Base-by-base conservation (phyloP, 192 early-diverging fungal genomes). In the Coemansia sp. region DNA sequence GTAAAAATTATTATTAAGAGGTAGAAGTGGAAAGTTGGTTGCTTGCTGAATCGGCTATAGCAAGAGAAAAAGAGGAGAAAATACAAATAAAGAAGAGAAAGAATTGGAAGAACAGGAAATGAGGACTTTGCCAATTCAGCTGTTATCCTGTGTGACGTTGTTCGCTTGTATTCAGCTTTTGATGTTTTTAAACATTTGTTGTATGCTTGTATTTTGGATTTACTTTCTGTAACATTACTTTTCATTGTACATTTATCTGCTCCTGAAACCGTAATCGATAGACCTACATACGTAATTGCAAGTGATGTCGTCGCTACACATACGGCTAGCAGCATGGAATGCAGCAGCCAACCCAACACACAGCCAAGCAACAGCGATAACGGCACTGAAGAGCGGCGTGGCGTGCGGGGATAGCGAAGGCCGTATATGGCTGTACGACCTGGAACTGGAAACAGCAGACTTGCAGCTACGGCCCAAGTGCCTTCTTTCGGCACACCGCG, bases 341-440 rank as follows among this genome's bases (percentile, higher is more conserved):
- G 71, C 58, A 34, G 55, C 71, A 20, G 71, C 64, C 25, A 61
- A 79, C 48, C 72, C 72, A 9, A 75, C 79, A 6, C 37, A 33
- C 13, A 59, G 64, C n/a, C 62, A 34, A 27, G 72, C 66, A 11
- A 75, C 78, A 5, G 68, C 68, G n/a, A 50, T 61, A 3, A 55
- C 66, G 0, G 68, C 59, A 31, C 60, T 48, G 28, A 45, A 61
- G 42, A 60, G 69, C 47, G 72, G 78, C 50, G 64, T 75, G 6
- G 78, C 57, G 9, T 74, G 72, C 50, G 78, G 78, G 0, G 64
- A 81, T 50, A 33, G 50, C 22, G 73, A 81, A 47, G 78, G 78
- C 53, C 57, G 28, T 11, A 72, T 81, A 38, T 81, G 78, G 78
- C 72, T 81, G 4, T 81, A 81, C 57, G 50, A 55, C 33, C 41